A percentile compares a stretch with the other conserved stretches of the same genome.
Evolutionary conservation across 805 yeast species (phyloP).

Genomic region (Candida loeiensis): DNA sequence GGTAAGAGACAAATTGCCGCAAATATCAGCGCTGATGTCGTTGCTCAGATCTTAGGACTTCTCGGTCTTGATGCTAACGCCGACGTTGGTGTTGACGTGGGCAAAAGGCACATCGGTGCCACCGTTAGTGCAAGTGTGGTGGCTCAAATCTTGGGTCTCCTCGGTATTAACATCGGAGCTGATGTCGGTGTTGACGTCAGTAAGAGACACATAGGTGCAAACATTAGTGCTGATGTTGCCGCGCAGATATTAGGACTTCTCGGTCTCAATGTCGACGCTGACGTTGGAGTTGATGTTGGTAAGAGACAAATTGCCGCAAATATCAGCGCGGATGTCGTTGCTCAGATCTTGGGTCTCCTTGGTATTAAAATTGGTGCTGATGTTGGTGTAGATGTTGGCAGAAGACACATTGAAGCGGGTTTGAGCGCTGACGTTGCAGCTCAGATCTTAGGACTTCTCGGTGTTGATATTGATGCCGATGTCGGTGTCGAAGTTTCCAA

Average conservation of each 20-base stretch:
- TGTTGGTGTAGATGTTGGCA: constrained; percentile 7
- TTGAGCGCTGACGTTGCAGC: constrained; percentile 7
- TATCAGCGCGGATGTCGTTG: constrained; percentile 12
- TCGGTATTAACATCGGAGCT: neutral
- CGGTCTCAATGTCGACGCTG: constrained; percentile 4
- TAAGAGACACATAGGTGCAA: constrained; percentile 1
- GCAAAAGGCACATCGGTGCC: constrained; percentile 2
- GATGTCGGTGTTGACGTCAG: constrained; percentile 4
- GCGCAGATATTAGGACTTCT: constrained; percentile 4
- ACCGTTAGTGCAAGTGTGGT: constrained; percentile 4
- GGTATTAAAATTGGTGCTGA: constrained; percentile 11
- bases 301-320: constrained; percentile 3
- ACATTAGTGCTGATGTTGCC: constrained; percentile 1
- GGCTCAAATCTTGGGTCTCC: constrained; percentile 5
- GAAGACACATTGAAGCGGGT: constrained; percentile 12
- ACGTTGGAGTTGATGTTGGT: constrained; percentile 1
- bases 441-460: constrained; percentile 10
- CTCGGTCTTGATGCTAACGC: constrained; percentile 10
- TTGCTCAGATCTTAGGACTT: constrained; percentile 4
- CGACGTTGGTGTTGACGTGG: constrained; percentile 13
- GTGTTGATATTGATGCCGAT: constrained; percentile 9
- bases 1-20: neutral
- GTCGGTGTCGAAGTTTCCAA: constrained; percentile 6
- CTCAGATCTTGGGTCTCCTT: constrained; percentile 8
- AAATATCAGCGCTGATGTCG: constrained; percentile 7